phyloP scores from a whole-genome alignment of 2,329 filamentous ascomycete genomes.

The Thelonectria olida region DNA sequence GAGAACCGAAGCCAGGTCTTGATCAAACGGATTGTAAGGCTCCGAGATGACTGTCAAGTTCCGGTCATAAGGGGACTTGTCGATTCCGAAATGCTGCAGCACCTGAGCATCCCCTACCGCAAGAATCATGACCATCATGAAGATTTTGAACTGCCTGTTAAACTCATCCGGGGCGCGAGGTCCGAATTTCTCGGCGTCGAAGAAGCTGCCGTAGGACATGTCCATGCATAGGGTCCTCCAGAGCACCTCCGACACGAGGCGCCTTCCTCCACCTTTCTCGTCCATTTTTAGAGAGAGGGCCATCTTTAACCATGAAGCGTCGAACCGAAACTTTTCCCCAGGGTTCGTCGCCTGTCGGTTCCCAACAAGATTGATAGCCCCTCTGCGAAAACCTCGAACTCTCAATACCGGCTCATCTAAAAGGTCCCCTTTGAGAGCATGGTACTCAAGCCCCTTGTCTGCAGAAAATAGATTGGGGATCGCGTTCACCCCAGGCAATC shows the following conservation, averaged over 20 bases:
- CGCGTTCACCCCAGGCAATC: slow-evolving; percentile 30
- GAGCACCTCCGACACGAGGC: slow-evolving; percentile 28
- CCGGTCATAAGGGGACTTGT: slow-evolving; percentile 2
- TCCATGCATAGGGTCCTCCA: slow-evolving; percentile 42
- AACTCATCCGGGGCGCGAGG: slow-evolving; percentile 29
- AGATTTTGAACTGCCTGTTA: slow-evolving; percentile 31
- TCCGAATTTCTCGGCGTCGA: slow-evolving; percentile 24
- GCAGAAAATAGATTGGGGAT: slow-evolving; percentile 32
- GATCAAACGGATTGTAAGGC: slow-evolving; percentile 31
- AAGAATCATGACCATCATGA: slow-evolving; percentile 36
- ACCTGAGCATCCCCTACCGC: slow-evolving; percentile 47
- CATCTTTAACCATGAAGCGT: slow-evolving; percentile 33
- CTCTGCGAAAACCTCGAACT: slow-evolving; percentile 25
- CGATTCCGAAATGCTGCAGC: slow-evolving; percentile 42
- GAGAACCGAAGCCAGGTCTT: slow-evolving; percentile 29
- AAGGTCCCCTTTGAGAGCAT: neutral
- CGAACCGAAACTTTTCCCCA: slow-evolving; percentile 33
- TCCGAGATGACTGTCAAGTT: neutral
- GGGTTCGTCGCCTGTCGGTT: slow-evolving; percentile 23
- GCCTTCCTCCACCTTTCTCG: neutral
- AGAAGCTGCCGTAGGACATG: slow-evolving; percentile 32
- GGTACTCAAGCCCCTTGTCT: slow-evolving; percentile 29
- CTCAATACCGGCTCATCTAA: slow-evolving; percentile 11
- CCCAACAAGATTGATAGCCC: slow-evolving; percentile 19
- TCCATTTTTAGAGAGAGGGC: slow-evolving; percentile 26